Base-by-base conservation (phyloP, 768 basidiomycete species). In the Xerocomellus chrysenteron region DNA sequence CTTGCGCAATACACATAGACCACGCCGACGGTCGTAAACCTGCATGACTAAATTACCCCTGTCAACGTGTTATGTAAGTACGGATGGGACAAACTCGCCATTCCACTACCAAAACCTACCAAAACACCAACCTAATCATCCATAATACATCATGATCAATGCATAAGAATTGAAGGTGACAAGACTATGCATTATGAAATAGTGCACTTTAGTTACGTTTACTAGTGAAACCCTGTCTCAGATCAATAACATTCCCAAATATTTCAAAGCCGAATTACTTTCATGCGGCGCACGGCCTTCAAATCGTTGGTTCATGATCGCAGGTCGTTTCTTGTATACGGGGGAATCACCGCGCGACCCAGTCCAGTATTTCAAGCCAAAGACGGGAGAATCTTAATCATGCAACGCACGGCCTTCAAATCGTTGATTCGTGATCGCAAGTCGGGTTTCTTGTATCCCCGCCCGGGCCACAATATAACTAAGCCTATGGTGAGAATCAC, bases 21-120 rank as follows among this genome's bases (percentile, higher is more conserved):
- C 14, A 39, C 13, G 37, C 7, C 1, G 30, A 10, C 2, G 24
- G 21, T 11, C 17, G 46, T 44, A 40, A 58, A 24, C 21, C 4
- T n/a, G 49, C 21, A 47, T 58, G 57, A 58, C 57, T 58, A 52
- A 14, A 35, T 17, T 33, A n/a, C 42, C 42, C 53, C 53, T 43
- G 52, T 54, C 26, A 14, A 16, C 11, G 24, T 33, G 32, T 21
- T 40, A 39, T 10, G 39, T 40, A 40, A 40, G n/a, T 11, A 11
- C 32, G 2, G 30, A 30, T 30, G 30, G 30, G 9, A 8, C 8
- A 30, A 30, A 30, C 8, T 9, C 5, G 28, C 28, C 28, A 21
- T 21, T 21, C 21, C 21, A 21, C 21, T 21, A 21, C 21, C 21
- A 21, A 21, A 21, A 21, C 21, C 21, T 21, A 21, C 21, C 21